Evolutionary conservation across 768 basidiomycete genomes (phyloP).

Genomic region (Coprinellus micaceus): DNA sequence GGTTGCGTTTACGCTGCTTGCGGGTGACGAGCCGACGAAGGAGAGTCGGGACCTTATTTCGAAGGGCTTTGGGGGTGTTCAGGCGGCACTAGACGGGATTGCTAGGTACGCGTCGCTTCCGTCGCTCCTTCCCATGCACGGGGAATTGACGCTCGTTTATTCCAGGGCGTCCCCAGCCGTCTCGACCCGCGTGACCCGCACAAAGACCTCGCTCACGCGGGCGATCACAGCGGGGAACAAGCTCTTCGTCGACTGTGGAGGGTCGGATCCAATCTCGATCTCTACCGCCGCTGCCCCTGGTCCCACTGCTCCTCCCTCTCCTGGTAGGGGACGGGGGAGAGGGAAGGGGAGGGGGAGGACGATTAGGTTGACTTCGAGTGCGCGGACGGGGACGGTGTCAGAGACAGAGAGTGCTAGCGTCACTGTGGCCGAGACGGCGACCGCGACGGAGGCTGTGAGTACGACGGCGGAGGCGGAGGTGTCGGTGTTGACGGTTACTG

Average conservation of each 20-base stretch:
- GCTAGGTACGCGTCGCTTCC: neutral
- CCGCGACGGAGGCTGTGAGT: no score
- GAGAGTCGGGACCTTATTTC: neutral
- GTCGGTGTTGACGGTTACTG: no score
- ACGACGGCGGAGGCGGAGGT: no score
- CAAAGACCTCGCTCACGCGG: neutral
- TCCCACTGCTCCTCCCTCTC: no score
- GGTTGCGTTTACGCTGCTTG: neutral
- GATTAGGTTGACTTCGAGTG: no score
- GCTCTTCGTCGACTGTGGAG: neutral
- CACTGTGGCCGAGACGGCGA: no score
- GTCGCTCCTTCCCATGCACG: neutral
- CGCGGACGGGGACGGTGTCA: no score
- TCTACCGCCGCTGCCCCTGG: neutral
- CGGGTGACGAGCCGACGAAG: neutral
- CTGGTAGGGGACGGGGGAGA: no score
- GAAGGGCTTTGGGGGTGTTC: neutral
- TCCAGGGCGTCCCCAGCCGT: neutral
- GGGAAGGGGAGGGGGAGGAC: no score
- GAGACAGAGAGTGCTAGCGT: no score
- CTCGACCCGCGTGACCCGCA: neutral
- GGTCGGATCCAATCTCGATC: neutral
- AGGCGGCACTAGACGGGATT: neutral
- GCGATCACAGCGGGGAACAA: neutral
- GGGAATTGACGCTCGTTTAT: no score